Conservation (phyloP, 2,329 filamentous ascomycete species). For the Teratosphaeria destructans region DNA sequence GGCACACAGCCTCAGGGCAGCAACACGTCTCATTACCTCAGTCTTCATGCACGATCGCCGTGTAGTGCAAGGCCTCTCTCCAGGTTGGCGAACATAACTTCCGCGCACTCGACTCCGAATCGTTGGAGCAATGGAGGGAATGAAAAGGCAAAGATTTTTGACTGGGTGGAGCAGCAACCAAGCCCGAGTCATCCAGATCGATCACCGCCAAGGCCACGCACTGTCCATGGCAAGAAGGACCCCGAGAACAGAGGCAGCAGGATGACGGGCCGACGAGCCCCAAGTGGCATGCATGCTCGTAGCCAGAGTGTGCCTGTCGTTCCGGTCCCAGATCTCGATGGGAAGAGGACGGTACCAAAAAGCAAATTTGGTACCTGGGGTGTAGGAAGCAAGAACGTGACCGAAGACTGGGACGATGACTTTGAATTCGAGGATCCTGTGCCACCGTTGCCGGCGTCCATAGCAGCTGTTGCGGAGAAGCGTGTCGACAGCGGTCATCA, state of each 20-base stretch:
- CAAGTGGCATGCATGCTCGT: conserved; percentile 60
- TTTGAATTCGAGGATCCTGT: conserved; percentile 60
- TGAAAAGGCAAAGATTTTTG: conserved; percentile 56
- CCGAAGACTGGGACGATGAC: conserved; percentile 84
- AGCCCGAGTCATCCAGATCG: conserved; percentile 54
- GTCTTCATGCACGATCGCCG: conserved; percentile 7
- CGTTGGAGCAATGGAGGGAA: conserved; percentile 26
- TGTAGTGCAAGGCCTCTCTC: conserved; percentile 15
- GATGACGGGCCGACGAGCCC: conserved; percentile 54
- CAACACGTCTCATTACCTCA: conserved; percentile 8
- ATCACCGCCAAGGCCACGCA: conserved; percentile 56
- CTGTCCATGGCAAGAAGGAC: conserved; percentile 67
- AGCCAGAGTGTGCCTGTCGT: conserved; percentile 70
- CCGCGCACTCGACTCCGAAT: conserved; percentile 27
- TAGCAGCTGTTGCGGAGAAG: conserved; percentile 14
- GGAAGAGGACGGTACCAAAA: conserved; percentile 46
- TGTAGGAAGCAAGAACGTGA: conserved; percentile 64
- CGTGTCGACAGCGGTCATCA: conserved; percentile 34
- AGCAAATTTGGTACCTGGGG: conserved; percentile 76
- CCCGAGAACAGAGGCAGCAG: conserved; percentile 61
- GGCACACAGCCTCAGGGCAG: conserved; percentile 24
- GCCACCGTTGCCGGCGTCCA: conserved; percentile 25
- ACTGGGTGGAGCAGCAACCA: conserved; percentile 53
- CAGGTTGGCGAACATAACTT: conserved; percentile 18
- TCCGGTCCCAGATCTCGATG: conserved; percentile 52